Conservation (phyloP, 768 basidiomycete species). For the Mycena pura region DNA sequence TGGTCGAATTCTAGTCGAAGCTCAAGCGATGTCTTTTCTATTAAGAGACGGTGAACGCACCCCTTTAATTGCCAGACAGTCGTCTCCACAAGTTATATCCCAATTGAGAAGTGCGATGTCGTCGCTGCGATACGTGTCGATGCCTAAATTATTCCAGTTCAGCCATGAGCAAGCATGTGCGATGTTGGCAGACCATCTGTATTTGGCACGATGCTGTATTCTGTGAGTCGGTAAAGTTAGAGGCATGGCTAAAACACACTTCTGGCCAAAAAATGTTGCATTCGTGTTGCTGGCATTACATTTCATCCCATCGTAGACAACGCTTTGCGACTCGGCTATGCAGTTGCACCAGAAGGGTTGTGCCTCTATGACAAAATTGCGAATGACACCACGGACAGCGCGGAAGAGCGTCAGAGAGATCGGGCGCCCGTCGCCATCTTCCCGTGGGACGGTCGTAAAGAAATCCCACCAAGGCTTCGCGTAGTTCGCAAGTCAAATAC, state of each 20-base stretch:
- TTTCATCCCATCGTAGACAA: conserved; percentile 63
- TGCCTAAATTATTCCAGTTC: conserved; percentile 46
- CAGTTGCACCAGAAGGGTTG: conserved; percentile 70
- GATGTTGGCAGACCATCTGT: conserved; percentile 57
- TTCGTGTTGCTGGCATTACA: conserved; percentile 65
- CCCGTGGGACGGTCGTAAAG: conserved; percentile 51
- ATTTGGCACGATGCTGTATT: conserved; percentile 58
- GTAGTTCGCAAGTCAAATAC: neutral
- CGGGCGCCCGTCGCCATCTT: conserved; percentile 64
- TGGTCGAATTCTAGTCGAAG: conserved; percentile 56
- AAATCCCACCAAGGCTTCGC: conserved; percentile 61
- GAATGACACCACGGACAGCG: conserved; percentile 49
- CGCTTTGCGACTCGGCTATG: conserved; percentile 54
- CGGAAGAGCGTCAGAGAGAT: conserved; percentile 59
- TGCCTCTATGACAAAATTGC: conserved; percentile 56
- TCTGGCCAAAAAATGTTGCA: conserved; percentile 54
- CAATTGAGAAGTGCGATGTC: conserved; percentile 56
- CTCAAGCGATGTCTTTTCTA: too few species aligned
- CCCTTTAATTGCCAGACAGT: conserved; percentile 70
- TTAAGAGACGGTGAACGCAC: conserved; percentile 39
- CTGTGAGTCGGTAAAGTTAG: neutral
- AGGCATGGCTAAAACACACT: conserved; percentile 41
- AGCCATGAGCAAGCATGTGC: neutral
- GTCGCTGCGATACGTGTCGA: conserved; percentile 62
- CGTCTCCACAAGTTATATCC: conserved; percentile 70